Evolutionary conservation across 768 basidiomycete species (phyloP).

Genomic region (Russula ochroleuca): DNA sequence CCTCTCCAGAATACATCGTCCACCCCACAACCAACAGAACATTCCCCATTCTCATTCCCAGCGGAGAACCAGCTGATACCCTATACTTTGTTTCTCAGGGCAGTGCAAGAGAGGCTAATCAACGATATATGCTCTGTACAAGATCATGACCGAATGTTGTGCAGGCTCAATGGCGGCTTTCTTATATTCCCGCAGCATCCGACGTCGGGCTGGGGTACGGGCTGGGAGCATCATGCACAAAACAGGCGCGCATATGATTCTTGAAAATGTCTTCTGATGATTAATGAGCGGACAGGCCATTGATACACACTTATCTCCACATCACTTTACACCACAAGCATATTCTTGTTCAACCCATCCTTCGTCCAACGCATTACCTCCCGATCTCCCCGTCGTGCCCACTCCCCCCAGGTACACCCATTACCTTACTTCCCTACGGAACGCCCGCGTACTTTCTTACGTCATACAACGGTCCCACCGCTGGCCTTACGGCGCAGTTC

Average conservation of each 20-base stretch:
- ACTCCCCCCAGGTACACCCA: constrained; percentile 56
- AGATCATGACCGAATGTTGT: constrained; percentile 36
- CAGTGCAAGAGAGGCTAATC: constrained; percentile 52
- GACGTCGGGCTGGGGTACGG: constrained; percentile 57
- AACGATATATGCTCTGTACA: constrained; percentile 43
- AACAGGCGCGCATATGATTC: constrained; percentile 39
- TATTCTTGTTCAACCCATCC: constrained; percentile 61
- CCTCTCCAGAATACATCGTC: constrained; percentile 34
- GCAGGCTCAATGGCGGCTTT: constrained; percentile 60
- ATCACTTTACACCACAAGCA: constrained; percentile 33
- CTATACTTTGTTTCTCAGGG: constrained; percentile 52
- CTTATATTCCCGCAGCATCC: constrained; percentile 46
- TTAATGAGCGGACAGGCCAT: constrained; percentile 41
- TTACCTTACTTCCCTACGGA: constrained; percentile 64
- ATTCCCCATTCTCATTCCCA: constrained; percentile 38
- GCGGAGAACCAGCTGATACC: constrained; percentile 42
- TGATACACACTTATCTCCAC: constrained; percentile 48
- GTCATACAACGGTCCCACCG: constrained; percentile 64
- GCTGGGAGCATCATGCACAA: constrained; percentile 55
- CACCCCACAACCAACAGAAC: constrained; percentile 20
- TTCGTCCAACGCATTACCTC: constrained; percentile 54
- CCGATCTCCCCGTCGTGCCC: constrained; percentile 44
- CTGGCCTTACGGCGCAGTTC: constrained; percentile 59
- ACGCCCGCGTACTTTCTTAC: constrained; percentile 70
- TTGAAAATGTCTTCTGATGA: constrained; percentile 23